Evolutionary conservation across 257 asterid genomes (phyloP), one percentile per base, ranked within the genome.

Genomic region (Agastache rugosa): DNA sequence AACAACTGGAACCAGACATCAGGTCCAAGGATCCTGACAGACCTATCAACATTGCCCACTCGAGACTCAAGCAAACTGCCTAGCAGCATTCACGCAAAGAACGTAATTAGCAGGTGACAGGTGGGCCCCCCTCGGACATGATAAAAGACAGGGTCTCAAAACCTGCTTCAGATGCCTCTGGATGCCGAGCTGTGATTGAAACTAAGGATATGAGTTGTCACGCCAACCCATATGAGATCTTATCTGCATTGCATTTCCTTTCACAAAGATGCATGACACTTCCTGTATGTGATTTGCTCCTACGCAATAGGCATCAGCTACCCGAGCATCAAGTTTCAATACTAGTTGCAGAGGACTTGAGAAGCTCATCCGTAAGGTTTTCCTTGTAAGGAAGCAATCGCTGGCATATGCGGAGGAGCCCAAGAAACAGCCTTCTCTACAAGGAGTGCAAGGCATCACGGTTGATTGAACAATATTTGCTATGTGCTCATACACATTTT

Each of bases 341-440:
- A 94, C 79, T 23, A 94, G 88, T 72, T 93, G 97, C 48, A 93
- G 85, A 39, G 98, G 71, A 90, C 85, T 82, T 87, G 73, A 93
- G 91, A 78, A 93, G 97, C 84, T 90, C 97, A 23, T 93, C 98
- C 0, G 97, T 86, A 19, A 93, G 85, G 80, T 90, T 90, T 79
- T 93, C 97, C 77, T 91, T 91, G 85, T 93, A 93, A 27, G 98
- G 98, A 77, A 93, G 97, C 78, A 93, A 78, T 8, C 97, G 87
- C 80, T 90, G 96, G 85, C 97, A 91, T 74, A 93, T 91, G 11
- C 93, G 96, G 59, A 93, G 93, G 65, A 93, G 94, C 55, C 97
- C 97, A 77, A 93, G 91, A 93, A 56, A 91, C 91, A 35, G 97
- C 97, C 85, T 90, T 91, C 83, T 93, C 98, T n/a, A 93, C 97